phyloP scores from a whole-genome alignment of 441 rosid genomes.

The Euphorbia corollata region DNA sequence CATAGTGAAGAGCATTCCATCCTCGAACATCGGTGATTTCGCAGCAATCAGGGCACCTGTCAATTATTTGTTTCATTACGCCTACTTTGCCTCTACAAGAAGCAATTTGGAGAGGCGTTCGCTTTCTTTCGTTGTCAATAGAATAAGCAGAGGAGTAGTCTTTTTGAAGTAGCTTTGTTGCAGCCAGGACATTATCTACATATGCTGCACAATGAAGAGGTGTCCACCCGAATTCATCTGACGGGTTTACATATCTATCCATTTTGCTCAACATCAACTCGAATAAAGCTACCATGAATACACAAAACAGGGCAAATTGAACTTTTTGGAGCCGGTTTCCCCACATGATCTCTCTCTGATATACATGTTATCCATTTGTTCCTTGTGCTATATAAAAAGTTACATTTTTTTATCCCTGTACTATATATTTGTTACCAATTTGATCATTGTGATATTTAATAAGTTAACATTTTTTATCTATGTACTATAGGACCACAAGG shows the following conservation, averaged over 20 bases:
- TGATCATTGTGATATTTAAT: too few relatives aligned
- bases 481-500: too few relatives aligned
- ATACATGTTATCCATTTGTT: too few relatives aligned
- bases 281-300: neutral
- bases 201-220: conserved; percentile 23
- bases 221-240: conserved; percentile 18
- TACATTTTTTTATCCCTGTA: too few relatives aligned
- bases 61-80: neutral
- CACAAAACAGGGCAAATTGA: neutral
- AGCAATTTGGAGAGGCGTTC: conserved; percentile 19
- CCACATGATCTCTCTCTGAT: too few relatives aligned
- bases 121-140: neutral
- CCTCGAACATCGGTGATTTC: neutral
- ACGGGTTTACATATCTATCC: neutral
- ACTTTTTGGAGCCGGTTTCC: too few relatives aligned
- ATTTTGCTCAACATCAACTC: neutral
- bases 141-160: neutral
- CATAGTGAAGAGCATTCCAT: conserved; percentile 18
- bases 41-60: neutral
- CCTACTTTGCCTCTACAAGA: neutral
- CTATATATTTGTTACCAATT: too few relatives aligned
- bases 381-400: too few relatives aligned
- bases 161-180: neutral
- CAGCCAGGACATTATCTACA: neutral
- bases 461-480: too few relatives aligned